These are phyloP conservation scores for Talinum fruticosum DNA, from an alignment of 148 eudicot genomes.

Conservation along the genomic window DNA sequence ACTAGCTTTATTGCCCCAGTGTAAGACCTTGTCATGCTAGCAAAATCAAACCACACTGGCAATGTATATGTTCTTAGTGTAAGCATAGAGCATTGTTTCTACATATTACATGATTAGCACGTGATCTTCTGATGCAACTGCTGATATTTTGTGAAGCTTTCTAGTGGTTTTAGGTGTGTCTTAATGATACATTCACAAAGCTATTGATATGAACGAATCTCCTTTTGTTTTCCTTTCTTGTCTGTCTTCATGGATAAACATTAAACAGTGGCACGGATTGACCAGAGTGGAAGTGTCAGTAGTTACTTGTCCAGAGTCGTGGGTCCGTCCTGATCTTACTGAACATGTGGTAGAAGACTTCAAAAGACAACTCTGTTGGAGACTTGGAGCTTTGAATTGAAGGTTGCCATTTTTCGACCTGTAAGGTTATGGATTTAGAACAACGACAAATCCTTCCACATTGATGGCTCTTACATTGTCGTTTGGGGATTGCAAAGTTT, in stretches of 20 bases:
- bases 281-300: not conserved
- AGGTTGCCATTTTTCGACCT: too few relatives aligned
- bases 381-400: too few relatives aligned
- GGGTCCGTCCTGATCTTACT: not conserved
- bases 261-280: not conserved
- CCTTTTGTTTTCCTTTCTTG: too few relatives aligned
- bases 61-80: too few relatives aligned
- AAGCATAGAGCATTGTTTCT: not conserved
- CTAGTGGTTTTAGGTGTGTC: not conserved
- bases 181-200: not conserved
- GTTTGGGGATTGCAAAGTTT: too few relatives aligned
- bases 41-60: too few relatives aligned
- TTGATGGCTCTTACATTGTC: too few relatives aligned
- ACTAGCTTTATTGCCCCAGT: not conserved
- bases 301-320: not conserved
- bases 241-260: not conserved
- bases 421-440: too few relatives aligned
- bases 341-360: too few relatives aligned
- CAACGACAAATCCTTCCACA: too few relatives aligned
- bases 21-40: not conserved
- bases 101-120: not conserved
- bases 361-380: too few relatives aligned
- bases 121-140: not conserved
- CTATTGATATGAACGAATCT: not conserved
- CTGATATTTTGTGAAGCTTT: not conserved